phyloP scores from a whole-genome alignment of 352 stramenopile genomes.

The Globisporangium viniferum region DNA sequence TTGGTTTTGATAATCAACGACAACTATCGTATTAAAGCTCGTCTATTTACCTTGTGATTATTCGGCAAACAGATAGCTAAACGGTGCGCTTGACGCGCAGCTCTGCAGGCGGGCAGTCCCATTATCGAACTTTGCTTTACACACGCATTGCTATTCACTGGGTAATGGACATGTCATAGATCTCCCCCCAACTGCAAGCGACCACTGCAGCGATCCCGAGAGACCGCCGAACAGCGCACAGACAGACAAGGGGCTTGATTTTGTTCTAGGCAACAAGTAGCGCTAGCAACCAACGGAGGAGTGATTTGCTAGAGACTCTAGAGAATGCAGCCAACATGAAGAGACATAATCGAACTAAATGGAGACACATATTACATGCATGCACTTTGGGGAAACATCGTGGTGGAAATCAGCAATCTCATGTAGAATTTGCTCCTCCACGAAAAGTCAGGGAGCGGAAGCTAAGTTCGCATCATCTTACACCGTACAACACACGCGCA shows the following conservation, averaged over 20 bases:
- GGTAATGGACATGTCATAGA: constrained; percentile 12
- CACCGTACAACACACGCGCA: neutral
- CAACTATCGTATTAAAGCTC: too few relatives aligned
- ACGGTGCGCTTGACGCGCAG: too few relatives aligned
- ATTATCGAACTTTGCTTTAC: too few relatives aligned
- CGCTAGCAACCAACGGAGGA: constrained; percentile 18
- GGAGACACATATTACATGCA: neutral
- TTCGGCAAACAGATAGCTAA: too few relatives aligned
- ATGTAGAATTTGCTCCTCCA: constrained; percentile 57
- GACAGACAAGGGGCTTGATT: constrained; percentile 16
- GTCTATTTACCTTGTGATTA: too few relatives aligned
- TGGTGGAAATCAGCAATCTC: constrained; percentile 42
- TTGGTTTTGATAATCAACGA: too few relatives aligned
- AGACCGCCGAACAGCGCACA: constrained; percentile 7
- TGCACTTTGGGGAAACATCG: neutral
- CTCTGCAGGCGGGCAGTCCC: too few relatives aligned
- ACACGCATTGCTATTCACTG: neutral
- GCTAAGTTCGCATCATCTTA: constrained; percentile 33
- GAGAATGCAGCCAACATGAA: constrained; percentile 15
- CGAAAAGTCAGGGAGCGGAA: constrained; percentile 33
- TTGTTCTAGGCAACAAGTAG: constrained; percentile 19
- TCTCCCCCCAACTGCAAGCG: constrained; percentile 14
- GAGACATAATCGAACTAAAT: neutral
- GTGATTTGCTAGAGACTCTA: constrained; percentile 20
- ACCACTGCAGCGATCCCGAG: constrained; percentile 5